These are phyloP conservation scores for Sporothrix globosa DNA, from an alignment of 2,329 filamentous ascomycete genomes.

Conservation along the genomic window DNA sequence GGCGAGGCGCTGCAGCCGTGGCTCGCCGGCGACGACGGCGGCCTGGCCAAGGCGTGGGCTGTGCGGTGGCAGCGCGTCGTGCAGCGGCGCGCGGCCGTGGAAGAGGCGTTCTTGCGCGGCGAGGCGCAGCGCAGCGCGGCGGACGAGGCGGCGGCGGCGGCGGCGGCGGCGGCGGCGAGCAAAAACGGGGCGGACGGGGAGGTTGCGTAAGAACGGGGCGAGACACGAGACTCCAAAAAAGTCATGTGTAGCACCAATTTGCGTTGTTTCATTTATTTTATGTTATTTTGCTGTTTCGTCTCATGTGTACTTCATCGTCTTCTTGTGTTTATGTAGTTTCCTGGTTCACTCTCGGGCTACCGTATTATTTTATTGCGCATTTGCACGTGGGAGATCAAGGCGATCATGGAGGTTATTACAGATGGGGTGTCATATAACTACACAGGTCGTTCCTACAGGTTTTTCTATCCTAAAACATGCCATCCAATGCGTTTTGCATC, in stretches of 20 bases:
- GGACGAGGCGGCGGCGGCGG: conserved; percentile 30
- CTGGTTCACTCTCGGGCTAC: neutral
- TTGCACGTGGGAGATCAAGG: neutral
- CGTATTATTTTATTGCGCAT: neutral
- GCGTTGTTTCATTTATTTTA: neutral
- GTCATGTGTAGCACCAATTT: neutral
- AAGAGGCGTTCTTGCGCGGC: conserved; percentile 68
- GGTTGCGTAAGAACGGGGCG: neutral
- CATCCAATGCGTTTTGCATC: too few species aligned
- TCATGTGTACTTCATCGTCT: neutral
- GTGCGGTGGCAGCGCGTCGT: conserved; percentile 86
- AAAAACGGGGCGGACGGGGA: conserved; percentile 16
- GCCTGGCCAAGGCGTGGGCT: conserved; percentile 76
- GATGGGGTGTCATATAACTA: neutral
- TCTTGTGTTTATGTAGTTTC: neutral
- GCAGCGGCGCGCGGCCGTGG: conserved; percentile 76
- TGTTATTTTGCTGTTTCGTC: neutral
- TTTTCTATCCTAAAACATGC: neutral
- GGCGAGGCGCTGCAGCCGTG: conserved; percentile 76
- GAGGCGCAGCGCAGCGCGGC: conserved; percentile 42
- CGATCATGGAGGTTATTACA: neutral
- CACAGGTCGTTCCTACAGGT: neutral
- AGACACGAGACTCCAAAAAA: neutral
- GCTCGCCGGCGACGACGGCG: conserved; percentile 61
- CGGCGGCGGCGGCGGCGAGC: conserved; percentile 32